Evolutionary conservation across 192 early-diverging fungal genomes (phyloP).

Genomic region (Entophlyctis luteolus): DNA sequence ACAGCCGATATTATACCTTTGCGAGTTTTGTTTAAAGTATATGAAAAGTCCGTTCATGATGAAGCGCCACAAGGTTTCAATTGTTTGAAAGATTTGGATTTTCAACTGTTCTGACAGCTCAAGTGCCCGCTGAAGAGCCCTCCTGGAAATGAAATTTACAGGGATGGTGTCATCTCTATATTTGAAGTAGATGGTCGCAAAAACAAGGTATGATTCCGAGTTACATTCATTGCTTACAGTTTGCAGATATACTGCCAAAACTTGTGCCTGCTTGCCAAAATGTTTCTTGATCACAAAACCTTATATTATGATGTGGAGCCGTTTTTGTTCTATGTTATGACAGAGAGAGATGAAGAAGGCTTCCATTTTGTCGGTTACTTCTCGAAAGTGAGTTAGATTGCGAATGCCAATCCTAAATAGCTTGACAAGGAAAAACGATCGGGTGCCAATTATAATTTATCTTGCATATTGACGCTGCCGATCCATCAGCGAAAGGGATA

Average conservation of each 20-base stretch:
- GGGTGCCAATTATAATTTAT: conserved; percentile 92
- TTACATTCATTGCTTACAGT: not conserved
- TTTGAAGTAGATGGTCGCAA: conserved; percentile 97
- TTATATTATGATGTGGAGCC: conserved; percentile 96
- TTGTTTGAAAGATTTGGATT: not conserved
- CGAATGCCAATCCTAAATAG: not conserved
- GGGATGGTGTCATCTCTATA: conserved; percentile 82
- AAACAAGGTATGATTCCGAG: conserved; percentile 61
- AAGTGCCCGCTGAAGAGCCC: conserved; percentile 93
- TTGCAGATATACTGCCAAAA: conserved; percentile 84
- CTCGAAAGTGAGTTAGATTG: conserved; percentile 66
- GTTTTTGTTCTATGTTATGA: conserved; percentile 97
- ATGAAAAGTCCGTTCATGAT: conserved; percentile 72
- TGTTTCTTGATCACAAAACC: conserved; percentile 98
- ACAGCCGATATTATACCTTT: conserved; percentile 78
- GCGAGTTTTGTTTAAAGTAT: conserved; percentile 95
- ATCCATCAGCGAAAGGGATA: conserved; percentile 95
- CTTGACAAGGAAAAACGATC: conserved; percentile 90
- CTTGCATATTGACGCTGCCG: conserved; percentile 96
- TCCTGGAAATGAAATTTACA: conserved; percentile 99
- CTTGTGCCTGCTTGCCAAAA: conserved; percentile 90
- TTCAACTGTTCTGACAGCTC: conserved; percentile 60
- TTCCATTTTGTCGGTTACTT: conserved; percentile 96
- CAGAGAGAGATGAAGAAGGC: conserved; percentile 77
- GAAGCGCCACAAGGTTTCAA: conserved; percentile 67